Evolutionary conservation across 2,329 filamentous ascomycete species (phyloP).

Genomic region (Fusarium coicis): DNA sequence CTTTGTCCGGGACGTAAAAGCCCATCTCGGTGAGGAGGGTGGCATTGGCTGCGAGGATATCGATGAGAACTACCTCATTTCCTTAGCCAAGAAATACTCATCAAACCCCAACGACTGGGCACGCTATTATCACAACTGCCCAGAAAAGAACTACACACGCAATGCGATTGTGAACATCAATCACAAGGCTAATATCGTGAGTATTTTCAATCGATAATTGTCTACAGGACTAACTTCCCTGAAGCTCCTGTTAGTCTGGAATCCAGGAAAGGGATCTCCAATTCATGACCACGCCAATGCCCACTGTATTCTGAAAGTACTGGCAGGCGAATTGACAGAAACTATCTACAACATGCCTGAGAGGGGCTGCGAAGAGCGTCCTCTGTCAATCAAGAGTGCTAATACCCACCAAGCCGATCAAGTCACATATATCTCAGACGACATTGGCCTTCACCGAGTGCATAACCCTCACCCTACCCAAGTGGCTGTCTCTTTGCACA

Average conservation of each 20-base stretch:
- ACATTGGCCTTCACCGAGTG: constrained; percentile 9
- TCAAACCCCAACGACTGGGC: constrained; percentile 18
- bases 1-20: not conserved
- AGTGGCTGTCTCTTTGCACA: constrained; percentile 8
- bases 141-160: constrained; percentile 11
- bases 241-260: constrained; percentile 9
- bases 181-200: constrained; percentile 8
- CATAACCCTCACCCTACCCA: constrained; percentile 17
- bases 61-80: constrained; percentile 11
- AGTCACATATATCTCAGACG: constrained; percentile 17
- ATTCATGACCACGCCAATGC: constrained; percentile 20
- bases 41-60: constrained; percentile 12
- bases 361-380: not conserved
- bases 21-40: not conserved
- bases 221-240: not conserved
- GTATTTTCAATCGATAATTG: fast-evolving
- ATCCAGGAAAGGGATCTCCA: constrained; percentile 12
- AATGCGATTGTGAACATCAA: constrained; percentile 10
- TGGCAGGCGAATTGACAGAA: constrained; percentile 9
- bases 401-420: constrained; percentile 1
- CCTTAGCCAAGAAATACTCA: not conserved
- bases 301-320: constrained; percentile 12
- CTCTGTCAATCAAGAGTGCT: constrained; percentile 1
- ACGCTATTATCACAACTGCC: constrained; percentile 10
- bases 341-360: constrained; percentile 4